A percentile compares a stretch with the other conserved stretches of the same genome.
phyloP scores from a whole-genome alignment of 805 yeast species.

The Allodekkera sacchari region DNA sequence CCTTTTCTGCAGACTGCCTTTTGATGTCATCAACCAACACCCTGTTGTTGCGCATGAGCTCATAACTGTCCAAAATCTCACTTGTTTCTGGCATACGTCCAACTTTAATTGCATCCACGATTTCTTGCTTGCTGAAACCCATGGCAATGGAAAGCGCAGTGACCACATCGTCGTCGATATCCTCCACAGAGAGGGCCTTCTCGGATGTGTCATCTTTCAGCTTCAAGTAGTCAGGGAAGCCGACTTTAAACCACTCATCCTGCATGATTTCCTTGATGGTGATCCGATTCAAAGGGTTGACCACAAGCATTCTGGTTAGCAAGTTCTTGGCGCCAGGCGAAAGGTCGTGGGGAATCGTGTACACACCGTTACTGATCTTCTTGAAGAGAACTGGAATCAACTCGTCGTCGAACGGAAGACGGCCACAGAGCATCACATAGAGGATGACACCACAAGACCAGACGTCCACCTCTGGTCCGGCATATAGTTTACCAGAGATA shows the following conservation, averaged over 20 bases:
- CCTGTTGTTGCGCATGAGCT: slow-evolving; percentile 72
- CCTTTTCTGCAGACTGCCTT: slow-evolving; percentile 15
- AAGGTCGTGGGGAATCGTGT: slow-evolving; percentile 79
- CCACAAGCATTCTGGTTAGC: slow-evolving; percentile 85
- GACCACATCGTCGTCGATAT: slow-evolving; percentile 69
- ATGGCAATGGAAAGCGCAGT: slow-evolving; percentile 67
- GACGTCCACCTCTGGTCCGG: slow-evolving; percentile 97
- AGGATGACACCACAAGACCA: slow-evolving; percentile 96
- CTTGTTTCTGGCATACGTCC: slow-evolving; percentile 41
- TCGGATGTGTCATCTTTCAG: slow-evolving; percentile 42
- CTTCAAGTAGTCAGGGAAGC: slow-evolving; percentile 68
- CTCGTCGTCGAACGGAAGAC: slow-evolving; percentile 94
- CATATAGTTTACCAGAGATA: slow-evolving; percentile 86
- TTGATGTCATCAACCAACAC: slow-evolving; percentile 60
- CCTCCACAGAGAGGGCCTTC: slow-evolving; percentile 24
- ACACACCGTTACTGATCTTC: slow-evolving; percentile 87
- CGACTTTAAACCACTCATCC: slow-evolving; percentile 87
- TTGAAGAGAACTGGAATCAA: slow-evolving; percentile 90
- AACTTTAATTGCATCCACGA: slow-evolving; percentile 50
- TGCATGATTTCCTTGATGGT: slow-evolving; percentile 88
- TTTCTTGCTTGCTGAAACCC: slow-evolving; percentile 86
- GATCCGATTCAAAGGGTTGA: slow-evolving; percentile 87
- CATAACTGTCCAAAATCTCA: slow-evolving; percentile 82
- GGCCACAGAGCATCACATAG: slow-evolving; percentile 92
- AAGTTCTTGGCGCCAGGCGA: slow-evolving; percentile 79